Conservation (phyloP, 2,329 filamentous ascomycete genomes). For the Macrophomina phaseolina region DNA sequence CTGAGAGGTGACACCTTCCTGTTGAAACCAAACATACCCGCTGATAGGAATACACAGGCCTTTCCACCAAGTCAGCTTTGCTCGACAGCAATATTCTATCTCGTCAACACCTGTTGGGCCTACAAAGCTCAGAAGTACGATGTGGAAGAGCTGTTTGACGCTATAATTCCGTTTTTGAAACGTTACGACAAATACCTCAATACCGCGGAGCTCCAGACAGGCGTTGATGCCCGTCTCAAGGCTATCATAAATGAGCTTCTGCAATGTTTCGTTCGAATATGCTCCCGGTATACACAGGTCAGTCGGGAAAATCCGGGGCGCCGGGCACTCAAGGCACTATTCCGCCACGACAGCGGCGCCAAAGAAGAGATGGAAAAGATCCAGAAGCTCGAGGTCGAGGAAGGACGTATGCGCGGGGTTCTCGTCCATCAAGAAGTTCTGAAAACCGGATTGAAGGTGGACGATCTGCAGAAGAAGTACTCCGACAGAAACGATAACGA, state of each 20-base stretch:
- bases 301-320: background rate
- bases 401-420: background rate
- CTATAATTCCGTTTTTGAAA: background rate
- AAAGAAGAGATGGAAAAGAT: background rate
- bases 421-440: background rate
- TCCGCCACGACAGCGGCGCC: background rate
- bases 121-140: background rate
- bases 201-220: background rate
- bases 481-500: background rate
- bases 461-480: background rate
- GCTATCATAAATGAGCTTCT: background rate
- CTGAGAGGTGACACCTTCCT: no score
- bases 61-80: slow-evolving; percentile 6
- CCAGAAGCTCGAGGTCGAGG: background rate
- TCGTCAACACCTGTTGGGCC: background rate
- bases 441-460: background rate
- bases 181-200: background rate
- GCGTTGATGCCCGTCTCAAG: background rate
- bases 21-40: background rate
- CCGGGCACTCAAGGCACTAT: background rate
- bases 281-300: background rate
- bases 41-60: background rate
- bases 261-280: slow-evolving; percentile 3
- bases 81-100: slow-evolving; percentile 5
- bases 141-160: background rate